Base-by-base conservation (phyloP, 2,329 filamentous ascomycete species). In the Penicillium sp. region DNA sequence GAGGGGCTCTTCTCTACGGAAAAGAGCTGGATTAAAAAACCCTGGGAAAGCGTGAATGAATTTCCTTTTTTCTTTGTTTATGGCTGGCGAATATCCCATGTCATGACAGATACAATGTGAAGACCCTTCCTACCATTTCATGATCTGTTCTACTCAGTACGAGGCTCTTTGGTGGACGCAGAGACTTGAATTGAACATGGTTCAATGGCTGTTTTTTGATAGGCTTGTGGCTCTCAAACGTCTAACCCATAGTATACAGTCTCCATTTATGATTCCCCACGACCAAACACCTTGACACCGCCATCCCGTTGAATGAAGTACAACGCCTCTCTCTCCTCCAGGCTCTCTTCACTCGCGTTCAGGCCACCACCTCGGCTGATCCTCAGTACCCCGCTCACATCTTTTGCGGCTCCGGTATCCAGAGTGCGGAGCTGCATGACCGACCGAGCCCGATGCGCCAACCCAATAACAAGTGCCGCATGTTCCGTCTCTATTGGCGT, bases 311-410 rank as follows among this genome's bases (percentile, higher is more conserved):
- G 80, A 28, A 95, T 81, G 63, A 86, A 82, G 72, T 95, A 96
- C 64, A 96, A 63, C 62, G 86, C 78, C 70, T 96, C 91, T 54
- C 76, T 81, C 59, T 87, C 78, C 44, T 71, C 68, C 56, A 69
- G 55, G 24, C 53, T 60, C 15, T 59, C 59, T 39, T 55, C 61
- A 22, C 57, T 51, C 7, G 54, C 63, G 37, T 64, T 72, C 57
- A 61, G 65, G 34, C 62, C 69, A 15, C 72, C 73, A 3, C 83
- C 83, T 39, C 77, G 75, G 17, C 85, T 90, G 43, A 93, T 76
- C 57, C 89, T 79, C 55, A 96, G 63, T 38, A 95, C 88, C 3
- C 91, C 91, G 69, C 87, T 95, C 29, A 97, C 87, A 69, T 96
- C 91, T 64, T 79, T 84, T 54, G 91, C 90, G n/a, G 83, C 83